Conservation (phyloP, 2,329 filamentous ascomycete species). For the Hypocreales sp. region DNA sequence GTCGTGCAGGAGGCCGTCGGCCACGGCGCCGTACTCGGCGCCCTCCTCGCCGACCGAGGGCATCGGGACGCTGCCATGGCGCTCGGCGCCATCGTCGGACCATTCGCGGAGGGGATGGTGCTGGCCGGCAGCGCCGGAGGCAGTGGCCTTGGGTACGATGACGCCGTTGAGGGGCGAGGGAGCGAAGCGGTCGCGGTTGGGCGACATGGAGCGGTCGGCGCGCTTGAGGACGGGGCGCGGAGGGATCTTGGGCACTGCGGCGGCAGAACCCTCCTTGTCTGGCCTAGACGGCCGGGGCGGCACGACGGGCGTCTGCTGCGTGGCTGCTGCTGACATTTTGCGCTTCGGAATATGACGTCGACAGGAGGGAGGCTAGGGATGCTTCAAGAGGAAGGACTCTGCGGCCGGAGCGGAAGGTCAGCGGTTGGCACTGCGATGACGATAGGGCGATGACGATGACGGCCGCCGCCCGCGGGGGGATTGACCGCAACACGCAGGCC, state of each 20-base stretch:
- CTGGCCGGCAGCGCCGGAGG: slow-evolving; percentile 8
- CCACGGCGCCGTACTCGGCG: slow-evolving; percentile 58
- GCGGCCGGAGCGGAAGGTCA: too few species aligned
- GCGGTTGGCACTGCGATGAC: too few species aligned
- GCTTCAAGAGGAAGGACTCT: too few species aligned
- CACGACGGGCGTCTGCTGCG: slow-evolving; percentile 34
- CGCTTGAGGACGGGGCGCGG: slow-evolving; percentile 61
- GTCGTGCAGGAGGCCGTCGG: slow-evolving; percentile 22
- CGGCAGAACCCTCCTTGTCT: slow-evolving; percentile 24
- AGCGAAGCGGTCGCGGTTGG: slow-evolving; percentile 62
- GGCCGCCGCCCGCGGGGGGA: too few species aligned
- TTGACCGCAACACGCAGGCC: too few species aligned
- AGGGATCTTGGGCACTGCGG: slow-evolving; percentile 52
- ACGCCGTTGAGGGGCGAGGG: slow-evolving; percentile 74
- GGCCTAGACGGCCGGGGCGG: slow-evolving; percentile 40
- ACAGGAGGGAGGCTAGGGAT: not conserved
- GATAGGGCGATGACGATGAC: too few species aligned
- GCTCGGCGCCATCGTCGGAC: slow-evolving; percentile 30
- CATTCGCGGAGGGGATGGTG: slow-evolving; percentile 16
- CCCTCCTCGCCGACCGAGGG: slow-evolving; percentile 85
- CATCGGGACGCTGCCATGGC: slow-evolving; percentile 64
- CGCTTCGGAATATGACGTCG: too few species aligned
- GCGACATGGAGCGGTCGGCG: slow-evolving; percentile 61
- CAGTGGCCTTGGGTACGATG: slow-evolving; percentile 29
- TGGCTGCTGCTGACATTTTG: slow-evolving; percentile 33